phyloP scores from a whole-genome alignment of 192 early-diverging fungal genomes.

The Fimicolochytrium jonesii region DNA sequence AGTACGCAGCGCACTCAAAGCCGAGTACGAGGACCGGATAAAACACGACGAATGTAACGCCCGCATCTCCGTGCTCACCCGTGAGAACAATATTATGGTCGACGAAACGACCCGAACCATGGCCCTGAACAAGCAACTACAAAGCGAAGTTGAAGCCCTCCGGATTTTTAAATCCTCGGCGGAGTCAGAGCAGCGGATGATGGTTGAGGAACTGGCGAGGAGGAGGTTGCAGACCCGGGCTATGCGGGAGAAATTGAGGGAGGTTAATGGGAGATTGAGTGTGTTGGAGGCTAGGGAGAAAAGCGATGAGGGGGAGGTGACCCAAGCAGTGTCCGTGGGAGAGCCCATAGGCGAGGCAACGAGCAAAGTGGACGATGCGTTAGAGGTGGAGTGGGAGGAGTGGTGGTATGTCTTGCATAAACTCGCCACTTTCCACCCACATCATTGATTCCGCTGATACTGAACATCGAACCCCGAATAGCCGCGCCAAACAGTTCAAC shows the following conservation, averaged over 20 bases:
- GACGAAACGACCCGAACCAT: conserved; percentile 24
- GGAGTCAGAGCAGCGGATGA: conserved; percentile 21
- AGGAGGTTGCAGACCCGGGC: conserved; percentile 20
- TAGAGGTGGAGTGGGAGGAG: conserved; percentile 32
- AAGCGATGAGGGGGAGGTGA: background rate
- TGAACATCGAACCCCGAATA: background rate
- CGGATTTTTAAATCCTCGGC: conserved; percentile 15
- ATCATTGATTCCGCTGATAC: background rate
- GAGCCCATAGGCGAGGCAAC: background rate
- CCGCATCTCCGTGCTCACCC: conserved; percentile 20
- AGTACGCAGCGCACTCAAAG: conserved; percentile 16
- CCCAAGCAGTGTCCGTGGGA: background rate
- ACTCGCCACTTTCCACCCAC: background rate
- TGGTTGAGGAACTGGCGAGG: conserved; percentile 33
- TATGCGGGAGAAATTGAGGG: conserved; percentile 16
- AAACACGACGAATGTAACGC: conserved; percentile 29
- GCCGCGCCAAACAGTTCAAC: conserved; percentile 9
- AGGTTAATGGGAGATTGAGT: background rate
- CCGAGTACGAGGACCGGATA: conserved; percentile 30
- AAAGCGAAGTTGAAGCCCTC: conserved; percentile 17
- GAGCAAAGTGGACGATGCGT: background rate
- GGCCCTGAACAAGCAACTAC: conserved; percentile 22
- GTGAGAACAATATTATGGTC: conserved; percentile 31
- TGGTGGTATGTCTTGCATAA: conserved; percentile 32
- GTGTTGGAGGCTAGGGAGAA: conserved; percentile 18